A percentile compares a stretch with the other conserved stretches of the same genome.
These are phyloP conservation scores for Amauroascus verrucosus DNA, from an alignment of 2,329 filamentous ascomycete species.

Conservation along the genomic window DNA sequence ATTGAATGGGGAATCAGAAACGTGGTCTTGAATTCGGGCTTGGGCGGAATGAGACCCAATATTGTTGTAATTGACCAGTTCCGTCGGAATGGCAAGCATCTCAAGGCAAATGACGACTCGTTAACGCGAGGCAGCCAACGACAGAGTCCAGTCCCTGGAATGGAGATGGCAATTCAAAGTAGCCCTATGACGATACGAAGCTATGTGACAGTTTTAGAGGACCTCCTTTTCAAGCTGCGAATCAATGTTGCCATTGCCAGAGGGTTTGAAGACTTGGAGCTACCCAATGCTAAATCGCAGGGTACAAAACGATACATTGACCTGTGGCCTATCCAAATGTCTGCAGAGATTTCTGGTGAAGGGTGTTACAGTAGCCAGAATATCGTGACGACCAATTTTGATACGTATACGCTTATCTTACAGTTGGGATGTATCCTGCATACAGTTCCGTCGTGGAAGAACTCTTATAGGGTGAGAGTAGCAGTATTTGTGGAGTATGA, in stretches of 20 bases:
- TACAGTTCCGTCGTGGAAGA: conserved; percentile 72
- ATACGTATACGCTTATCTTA: conserved; percentile 79
- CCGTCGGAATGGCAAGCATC: conserved; percentile 46
- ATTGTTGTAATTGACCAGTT: conserved; percentile 74
- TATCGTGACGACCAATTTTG: conserved; percentile 77
- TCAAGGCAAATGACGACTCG: neutral
- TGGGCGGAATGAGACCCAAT: conserved; percentile 82
- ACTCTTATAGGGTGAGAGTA: conserved; percentile 60
- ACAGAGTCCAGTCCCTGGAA: neutral
- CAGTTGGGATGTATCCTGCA: conserved; percentile 76
- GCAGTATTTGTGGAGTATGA: conserved; percentile 87
- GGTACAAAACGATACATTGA: conserved; percentile 71
- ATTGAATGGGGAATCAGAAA: conserved; percentile 80
- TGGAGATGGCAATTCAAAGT: conserved; percentile 5
- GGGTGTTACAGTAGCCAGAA: conserved; percentile 49
- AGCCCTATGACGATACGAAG: conserved; percentile 46
- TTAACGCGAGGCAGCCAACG: conserved; percentile 16
- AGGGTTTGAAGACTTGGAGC: conserved; percentile 66
- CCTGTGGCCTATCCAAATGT: conserved; percentile 90
- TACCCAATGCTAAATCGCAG: conserved; percentile 50
- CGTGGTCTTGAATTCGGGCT: conserved; percentile 65
- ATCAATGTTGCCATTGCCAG: conserved; percentile 79
- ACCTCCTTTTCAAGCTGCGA: conserved; percentile 64
- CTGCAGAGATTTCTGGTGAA: conserved; percentile 63
- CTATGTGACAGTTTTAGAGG: conserved; percentile 75